Evolutionary conservation across 2,329 filamentous ascomycete genomes (phyloP), one percentile per base, ranked within the genome.

Genomic region (Sclerotinia trifoliorum): DNA sequence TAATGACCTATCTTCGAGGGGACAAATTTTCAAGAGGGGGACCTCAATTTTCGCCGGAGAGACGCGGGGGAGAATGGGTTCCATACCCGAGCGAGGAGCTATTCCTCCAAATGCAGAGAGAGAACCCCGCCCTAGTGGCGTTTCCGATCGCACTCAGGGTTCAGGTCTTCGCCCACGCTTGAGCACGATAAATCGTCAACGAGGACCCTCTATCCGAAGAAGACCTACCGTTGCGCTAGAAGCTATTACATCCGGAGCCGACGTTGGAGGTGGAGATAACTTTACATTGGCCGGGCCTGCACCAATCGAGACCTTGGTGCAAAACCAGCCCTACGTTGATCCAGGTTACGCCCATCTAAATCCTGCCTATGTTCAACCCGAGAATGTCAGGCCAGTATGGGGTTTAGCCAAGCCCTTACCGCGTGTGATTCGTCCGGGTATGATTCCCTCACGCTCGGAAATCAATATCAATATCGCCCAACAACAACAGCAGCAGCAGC

Each of bases 261-360:
- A 69, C 26, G 35, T 49, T 29, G 66, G 66, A 10, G 49, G 61
- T n/a, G 56, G 60, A n/a, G 60, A 63, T 5, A 75, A 73, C 56
- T 77, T 77, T 66, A 74, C 75, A n/a, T 64, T 78, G 3, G 74
- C 76, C 52, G 76, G 76, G 4, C 68, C 71, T 5, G 57, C 74
- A 26, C 65, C 72, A 21, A 57, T 74, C 4, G 71, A 75, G 24
- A 67, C 72, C 72, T 55, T 71, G 24, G 65, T 66, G 32, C 73
- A 78, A 2, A 80, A 82, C 48, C 79, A 81, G 67, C 79, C 81
- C 1, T 82, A 81, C 51, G 80, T 86, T n/a, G 81, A 84, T 49
- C 82, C 83, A n/a, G 82, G 83, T 3, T 85, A 86, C 70, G 78
- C 79, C 15, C 79, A 83, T 15, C 77, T 86, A 4, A 86, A 86